These are phyloP conservation scores for Bruguiera hainesii DNA, from an alignment of 441 rosid species.

Conservation along the genomic window DNA sequence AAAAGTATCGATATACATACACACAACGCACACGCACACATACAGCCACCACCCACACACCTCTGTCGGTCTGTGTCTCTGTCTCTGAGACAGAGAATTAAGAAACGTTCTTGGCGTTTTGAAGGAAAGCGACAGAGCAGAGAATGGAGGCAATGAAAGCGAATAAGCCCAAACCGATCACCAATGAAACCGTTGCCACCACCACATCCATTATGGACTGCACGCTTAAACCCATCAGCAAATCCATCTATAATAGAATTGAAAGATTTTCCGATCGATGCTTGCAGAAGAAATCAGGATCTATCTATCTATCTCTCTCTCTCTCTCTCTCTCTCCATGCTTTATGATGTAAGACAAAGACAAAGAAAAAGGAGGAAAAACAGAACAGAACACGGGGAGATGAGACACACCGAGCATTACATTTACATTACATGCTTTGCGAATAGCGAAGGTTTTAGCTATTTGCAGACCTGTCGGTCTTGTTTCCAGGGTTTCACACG, in stretches of 20 bases:
- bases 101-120: constrained; percentile 46
- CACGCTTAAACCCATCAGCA: constrained; percentile 40
- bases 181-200: constrained; percentile 66
- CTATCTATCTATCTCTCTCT: no score
- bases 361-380: background rate
- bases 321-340: no score
- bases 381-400: no score
- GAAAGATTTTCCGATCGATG: no score
- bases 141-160: constrained; percentile 57
- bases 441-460: background rate
- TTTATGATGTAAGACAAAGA: background rate
- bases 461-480: no score
- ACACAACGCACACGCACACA: no score
- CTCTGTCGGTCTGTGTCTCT: no score
- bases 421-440: background rate
- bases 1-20: no score
- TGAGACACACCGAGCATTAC: background rate
- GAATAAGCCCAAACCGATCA: constrained; percentile 69
- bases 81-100: constrained; percentile 11
- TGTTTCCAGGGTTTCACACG: no score
- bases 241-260: constrained; percentile 10
- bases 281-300: background rate
- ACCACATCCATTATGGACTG: constrained; percentile 54
- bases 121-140: constrained; percentile 72
- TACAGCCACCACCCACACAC: no score